Evolutionary conservation across 345 rosid species (phyloP).

Genomic region (Brassica incana): DNA sequence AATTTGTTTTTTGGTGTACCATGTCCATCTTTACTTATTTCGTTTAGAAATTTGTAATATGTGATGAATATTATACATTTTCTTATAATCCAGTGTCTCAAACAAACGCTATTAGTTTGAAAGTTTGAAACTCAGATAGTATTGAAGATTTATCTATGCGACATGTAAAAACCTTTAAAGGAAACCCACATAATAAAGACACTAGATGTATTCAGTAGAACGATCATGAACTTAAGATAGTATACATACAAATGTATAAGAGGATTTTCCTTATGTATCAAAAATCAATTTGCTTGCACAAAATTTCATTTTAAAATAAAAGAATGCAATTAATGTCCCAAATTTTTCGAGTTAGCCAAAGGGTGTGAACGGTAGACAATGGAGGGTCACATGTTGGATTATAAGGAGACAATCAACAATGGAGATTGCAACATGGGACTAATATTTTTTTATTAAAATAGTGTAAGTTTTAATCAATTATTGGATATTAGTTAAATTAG

Average conservation of each 20-base stretch:
- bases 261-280: not conserved
- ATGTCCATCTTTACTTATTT: slow-evolving; percentile 23
- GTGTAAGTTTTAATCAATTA: not conserved
- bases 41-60: slow-evolving; percentile 10
- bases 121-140: not conserved
- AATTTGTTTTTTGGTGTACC: slow-evolving; percentile 31
- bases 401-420: slow-evolving; percentile 55
- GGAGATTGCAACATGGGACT: slow-evolving; percentile 45
- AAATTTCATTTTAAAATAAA: not conserved
- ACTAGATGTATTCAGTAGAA: not conserved
- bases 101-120: not conserved
- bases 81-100: not conserved
- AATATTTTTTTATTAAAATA: slow-evolving; percentile 16
- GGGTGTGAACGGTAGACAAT: slow-evolving; percentile 51
- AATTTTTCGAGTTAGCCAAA: slow-evolving; percentile 10
- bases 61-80: not conserved
- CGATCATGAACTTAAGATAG: not conserved
- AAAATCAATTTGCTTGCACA: not conserved
- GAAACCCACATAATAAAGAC: not conserved
- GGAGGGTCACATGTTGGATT: slow-evolving; percentile 57
- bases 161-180: not conserved
- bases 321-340: not conserved
- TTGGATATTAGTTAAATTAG: not conserved
- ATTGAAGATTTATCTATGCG: not conserved
- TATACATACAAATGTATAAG: not conserved